Conservation (phyloP, 1,284 basidiomycete species). For the Rhizopogon hawkerae region DNA sequence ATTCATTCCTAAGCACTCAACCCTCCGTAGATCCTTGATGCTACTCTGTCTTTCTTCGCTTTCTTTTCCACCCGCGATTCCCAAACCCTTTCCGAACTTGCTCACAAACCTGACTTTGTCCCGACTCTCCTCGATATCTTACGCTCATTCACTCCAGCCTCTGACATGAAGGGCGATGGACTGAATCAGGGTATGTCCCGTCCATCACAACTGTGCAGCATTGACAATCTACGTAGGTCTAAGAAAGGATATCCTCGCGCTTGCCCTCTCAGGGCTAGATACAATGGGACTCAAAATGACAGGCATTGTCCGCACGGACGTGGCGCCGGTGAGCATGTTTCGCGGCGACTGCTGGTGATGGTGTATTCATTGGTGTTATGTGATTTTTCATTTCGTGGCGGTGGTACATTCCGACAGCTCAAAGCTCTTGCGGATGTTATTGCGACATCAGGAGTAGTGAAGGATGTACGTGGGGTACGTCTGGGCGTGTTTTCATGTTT, state of each 20-base stretch:
- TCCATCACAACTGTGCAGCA: background rate
- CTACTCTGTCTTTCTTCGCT: conserved; percentile 48
- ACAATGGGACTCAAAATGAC: conserved; percentile 38
- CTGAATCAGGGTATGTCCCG: background rate
- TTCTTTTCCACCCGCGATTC: conserved; percentile 51
- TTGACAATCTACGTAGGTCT: conserved; percentile 15
- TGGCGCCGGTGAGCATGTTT: conserved; percentile 17
- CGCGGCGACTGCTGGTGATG: background rate
- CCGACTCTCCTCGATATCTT: conserved; percentile 41
- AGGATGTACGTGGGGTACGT: background rate
- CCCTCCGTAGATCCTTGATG: conserved; percentile 46
- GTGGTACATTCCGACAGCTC: conserved; percentile 27
- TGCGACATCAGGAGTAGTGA: conserved; percentile 16
- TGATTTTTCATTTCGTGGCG: background rate
- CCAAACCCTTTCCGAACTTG: conserved; percentile 44
- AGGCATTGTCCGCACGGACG: conserved; percentile 31
- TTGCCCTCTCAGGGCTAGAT: conserved; percentile 17
- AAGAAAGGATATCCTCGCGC: conserved; percentile 38
- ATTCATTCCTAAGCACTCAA: conserved; percentile 3
- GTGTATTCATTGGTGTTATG: background rate
- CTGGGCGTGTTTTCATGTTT: too few relatives aligned
- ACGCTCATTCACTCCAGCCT: conserved; percentile 8
- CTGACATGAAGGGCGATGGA: background rate
- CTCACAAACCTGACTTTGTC: conserved; percentile 32
- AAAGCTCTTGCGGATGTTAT: conserved; percentile 40